Base-by-base conservation (phyloP, 768 basidiomycete species). In the Baorangia bicolor region DNA sequence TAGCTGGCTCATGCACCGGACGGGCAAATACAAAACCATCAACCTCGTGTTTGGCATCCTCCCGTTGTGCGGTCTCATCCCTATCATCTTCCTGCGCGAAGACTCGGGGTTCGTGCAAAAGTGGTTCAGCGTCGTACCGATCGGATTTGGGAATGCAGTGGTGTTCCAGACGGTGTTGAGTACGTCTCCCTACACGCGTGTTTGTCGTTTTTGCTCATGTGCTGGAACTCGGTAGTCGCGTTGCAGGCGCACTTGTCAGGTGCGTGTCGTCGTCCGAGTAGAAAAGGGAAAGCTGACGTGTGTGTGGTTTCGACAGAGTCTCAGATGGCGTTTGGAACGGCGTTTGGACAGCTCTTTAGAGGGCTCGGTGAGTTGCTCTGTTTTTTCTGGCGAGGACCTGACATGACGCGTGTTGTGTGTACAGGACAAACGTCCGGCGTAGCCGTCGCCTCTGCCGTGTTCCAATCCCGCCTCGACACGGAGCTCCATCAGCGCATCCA, bases 1-100 rank as follows among this genome's bases (percentile, higher is more conserved):
- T 47, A 72, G 71, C 14, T 82, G 78, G 76, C 59, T 79, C 46
- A 79, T 83, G 76, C 77, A 77, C 48, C 73, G 74, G 14, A 81
- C 80, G 2, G 81, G 81, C 1, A 80, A 70, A 57, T 83, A 83
- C 66, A 79, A 75, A 57, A 61, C 60, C 1, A 67, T 84, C 23
- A 80, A 78, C 53, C 63, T 77, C 31, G 62, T 77, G 2, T 84
- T 81, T 56, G 83, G 81, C 0, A 64, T 78, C 16, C 70, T 78
- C 49, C 83, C 81, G 5, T 73, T 81, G 59, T 65, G 77, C 4
- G 75, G 79, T 2, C 73, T 77, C 0, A 51, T 76, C 5, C 65
- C 77, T 1, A 71, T 82, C 23, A 64, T 73, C 3, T 30, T 69
- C 10, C 3, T 66, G 14, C 57, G 57, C 2, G 65, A 67, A 37